Conservation (phyloP, 2,329 filamentous ascomycete species). For the Teratosphaeria nubilosa region DNA sequence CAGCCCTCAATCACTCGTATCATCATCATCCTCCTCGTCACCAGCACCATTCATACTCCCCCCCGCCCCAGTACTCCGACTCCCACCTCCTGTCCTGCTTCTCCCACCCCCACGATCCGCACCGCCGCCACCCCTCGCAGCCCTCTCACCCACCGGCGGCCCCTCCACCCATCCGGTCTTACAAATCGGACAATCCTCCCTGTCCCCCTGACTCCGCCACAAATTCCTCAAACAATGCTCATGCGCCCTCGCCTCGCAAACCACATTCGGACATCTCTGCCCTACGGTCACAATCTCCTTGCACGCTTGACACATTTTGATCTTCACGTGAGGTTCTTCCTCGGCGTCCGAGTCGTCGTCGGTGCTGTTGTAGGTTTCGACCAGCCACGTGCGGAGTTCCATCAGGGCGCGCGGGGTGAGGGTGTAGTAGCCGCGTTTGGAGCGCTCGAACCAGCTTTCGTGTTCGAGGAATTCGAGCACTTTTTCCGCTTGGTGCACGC, state of each 20-base stretch:
- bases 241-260: conserved; percentile 64
- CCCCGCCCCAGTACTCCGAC: neutral
- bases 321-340: conserved; percentile 48
- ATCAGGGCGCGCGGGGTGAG: conserved; percentile 69
- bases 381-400: conserved; percentile 73
- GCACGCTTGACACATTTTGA: conserved; percentile 83
- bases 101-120: conserved; percentile 4
- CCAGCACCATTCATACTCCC: neutral
- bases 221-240: conserved; percentile 64
- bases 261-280: conserved; percentile 59
- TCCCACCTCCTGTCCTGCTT: conserved; percentile 7
- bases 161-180: conserved; percentile 42
- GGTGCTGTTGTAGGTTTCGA: conserved; percentile 80
- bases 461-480: conserved; percentile 60
- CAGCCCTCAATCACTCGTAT: neutral
- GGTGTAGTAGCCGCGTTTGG: conserved; percentile 59
- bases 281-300: conserved; percentile 81
- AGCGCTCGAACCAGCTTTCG: conserved; percentile 79
- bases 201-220: conserved; percentile 53
- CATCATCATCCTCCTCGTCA: neutral
- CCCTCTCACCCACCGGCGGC: conserved; percentile 44
- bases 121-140: conserved; percentile 16
- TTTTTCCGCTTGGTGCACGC: conserved; percentile 65
- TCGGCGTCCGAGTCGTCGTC: conserved; percentile 35
- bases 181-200: conserved; percentile 54